These are phyloP conservation scores for Gossypium turneri DNA, from an alignment of 345 rosid genomes.

Conservation along the genomic window DNA sequence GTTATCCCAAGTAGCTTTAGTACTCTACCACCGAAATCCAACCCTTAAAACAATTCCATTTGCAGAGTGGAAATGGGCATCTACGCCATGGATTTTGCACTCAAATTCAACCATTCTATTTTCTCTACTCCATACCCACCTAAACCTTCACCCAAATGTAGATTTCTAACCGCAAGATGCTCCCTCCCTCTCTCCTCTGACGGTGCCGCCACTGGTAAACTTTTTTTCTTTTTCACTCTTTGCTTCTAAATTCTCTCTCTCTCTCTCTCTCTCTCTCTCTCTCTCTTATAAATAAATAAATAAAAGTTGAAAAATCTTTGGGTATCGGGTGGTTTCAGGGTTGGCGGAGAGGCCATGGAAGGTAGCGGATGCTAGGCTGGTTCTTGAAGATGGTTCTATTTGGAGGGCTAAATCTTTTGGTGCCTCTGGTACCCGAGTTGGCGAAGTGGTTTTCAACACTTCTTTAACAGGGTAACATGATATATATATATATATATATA, in stretches of 20 bases:
- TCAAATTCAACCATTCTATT: neutral
- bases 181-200: conserved; percentile 41
- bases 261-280: too few relatives aligned
- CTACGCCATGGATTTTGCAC: conserved; percentile 10
- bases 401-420: conserved; percentile 98
- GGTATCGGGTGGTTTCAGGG: conserved; percentile 26
- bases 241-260: neutral
- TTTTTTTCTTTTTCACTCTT: neutral
- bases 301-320: neutral
- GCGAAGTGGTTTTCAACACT: conserved; percentile 94
- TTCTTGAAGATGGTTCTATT: conserved; percentile 83
- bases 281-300: neutral
- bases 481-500: too few relatives aligned
- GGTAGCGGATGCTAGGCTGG: conserved; percentile 77
- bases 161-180: conserved; percentile 46
- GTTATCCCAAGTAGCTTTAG: neutral
- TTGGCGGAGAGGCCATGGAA: conserved; percentile 82
- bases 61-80: neutral
- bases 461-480: conserved; percentile 76
- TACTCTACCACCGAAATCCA: too few relatives aligned
- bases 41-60: neutral
- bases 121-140: conserved; percentile 21
- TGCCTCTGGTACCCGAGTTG: conserved; percentile 88
- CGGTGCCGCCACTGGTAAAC: conserved; percentile 47
- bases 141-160: conserved; percentile 22